Evolutionary conservation across 1,139 yeast genomes (phyloP), one percentile per base, ranked within the genome.

Genomic region (Tardiomyces depauwii): DNA sequence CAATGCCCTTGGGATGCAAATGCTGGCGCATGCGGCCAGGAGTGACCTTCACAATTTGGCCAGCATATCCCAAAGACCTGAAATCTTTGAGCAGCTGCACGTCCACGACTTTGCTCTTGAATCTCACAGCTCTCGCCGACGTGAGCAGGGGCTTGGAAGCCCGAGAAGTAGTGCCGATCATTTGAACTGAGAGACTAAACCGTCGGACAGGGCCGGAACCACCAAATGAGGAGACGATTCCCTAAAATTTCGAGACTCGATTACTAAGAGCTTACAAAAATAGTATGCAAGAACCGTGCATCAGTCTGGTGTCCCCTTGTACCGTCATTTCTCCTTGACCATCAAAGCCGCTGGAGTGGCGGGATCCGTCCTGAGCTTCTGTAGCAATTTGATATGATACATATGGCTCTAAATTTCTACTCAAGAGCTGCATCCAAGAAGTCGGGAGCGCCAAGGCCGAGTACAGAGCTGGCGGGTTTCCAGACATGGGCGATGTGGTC

Each of bases 401-500:
- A n/a, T n/a, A n/a, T n/a, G n/a, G n/a, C n/a, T n/a, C n/a, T n/a
- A n/a, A n/a, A n/a, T n/a, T n/a, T 30, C 16, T 30, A 30, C 11
- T 30, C 36, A 11, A 30, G 36, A 30, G n/a, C 36, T 10, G n/a
- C 4, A 11, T 39, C 27, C 5, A 11, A 3, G 5, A 18, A 5
- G 4, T 39, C 14, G 10, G 13, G 25, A 4, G 23, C n/a, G 12
- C 14, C 11, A 12, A 39, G 23, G 41, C 41, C 23, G 11, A 18
- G 23, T 5, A 39, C 27, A 39, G 23, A 39, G 11, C 11, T 18
- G 3, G 36, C 36, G 11, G 57, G 61, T 56, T 73, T 77, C 96
- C 96, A 88, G 1, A 87, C 66, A 51, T 87, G 96, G 13, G 86
- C 68, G 2, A 95, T 77, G 57, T 87, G 87, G 59, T 88, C 96